These are phyloP conservation scores for Clavispora asparagi DNA, from an alignment of 805 yeast genomes.

Conservation along the genomic window DNA sequence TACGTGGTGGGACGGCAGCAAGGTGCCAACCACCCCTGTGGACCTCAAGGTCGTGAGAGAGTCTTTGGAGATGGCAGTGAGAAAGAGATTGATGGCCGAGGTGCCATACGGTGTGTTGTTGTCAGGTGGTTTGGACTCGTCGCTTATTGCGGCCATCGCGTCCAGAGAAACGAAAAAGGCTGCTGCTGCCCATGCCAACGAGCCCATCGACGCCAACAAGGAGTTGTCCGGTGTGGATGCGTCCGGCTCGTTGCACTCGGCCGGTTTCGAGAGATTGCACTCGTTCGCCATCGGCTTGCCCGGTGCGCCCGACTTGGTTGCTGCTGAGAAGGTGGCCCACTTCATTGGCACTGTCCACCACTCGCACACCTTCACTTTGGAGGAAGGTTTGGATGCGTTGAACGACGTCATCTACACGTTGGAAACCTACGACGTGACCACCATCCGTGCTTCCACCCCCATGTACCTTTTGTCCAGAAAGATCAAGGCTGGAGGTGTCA, in stretches of 20 bases:
- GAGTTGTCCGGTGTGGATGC: constrained; percentile 91
- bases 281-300: constrained; percentile 97
- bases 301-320: constrained; percentile 94
- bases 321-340: constrained; percentile 95
- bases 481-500: constrained; percentile 98
- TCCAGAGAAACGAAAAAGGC: constrained; percentile 92
- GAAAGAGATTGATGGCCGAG: constrained; percentile 99
- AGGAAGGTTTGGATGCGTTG: constrained; percentile 95
- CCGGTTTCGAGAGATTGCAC: constrained; percentile 79
- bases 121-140: constrained; percentile 97
- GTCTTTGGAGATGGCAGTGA: constrained; percentile 85
- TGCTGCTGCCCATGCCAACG: constrained; percentile 39
- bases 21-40: constrained; percentile 70
- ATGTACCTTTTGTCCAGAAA: constrained; percentile 95
- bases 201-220: constrained; percentile 57
- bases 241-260: constrained; percentile 71
- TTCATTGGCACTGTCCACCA: constrained; percentile 95
- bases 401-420: constrained; percentile 91
- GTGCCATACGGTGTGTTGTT: constrained; percentile 97
- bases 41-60: constrained; percentile 72
- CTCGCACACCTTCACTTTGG: constrained; percentile 94
- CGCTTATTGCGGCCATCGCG: constrained; percentile 94
- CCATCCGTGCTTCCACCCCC: constrained; percentile 98
- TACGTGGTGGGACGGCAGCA: constrained; percentile 84
- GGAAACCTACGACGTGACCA: constrained; percentile 97